Percentiles rank a stretch among this genome's conserved stretches.
Evolutionary conservation across 148 eudicot genomes (phyloP).

Genomic region (Chenopodium formosanum): DNA sequence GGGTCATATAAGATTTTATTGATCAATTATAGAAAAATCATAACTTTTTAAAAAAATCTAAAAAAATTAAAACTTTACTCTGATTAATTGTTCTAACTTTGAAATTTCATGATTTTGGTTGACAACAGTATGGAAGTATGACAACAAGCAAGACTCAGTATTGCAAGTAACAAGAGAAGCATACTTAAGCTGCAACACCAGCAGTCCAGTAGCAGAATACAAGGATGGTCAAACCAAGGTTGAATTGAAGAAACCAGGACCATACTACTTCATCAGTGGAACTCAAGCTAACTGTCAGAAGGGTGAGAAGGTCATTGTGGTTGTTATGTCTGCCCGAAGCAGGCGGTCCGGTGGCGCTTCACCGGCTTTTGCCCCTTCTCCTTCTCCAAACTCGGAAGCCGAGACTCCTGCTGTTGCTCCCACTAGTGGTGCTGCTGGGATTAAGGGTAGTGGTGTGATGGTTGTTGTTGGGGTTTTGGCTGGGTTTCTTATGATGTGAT

Average conservation of each 20-base stretch:
- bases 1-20: not conserved
- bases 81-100: not conserved
- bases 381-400: conserved; percentile 26
- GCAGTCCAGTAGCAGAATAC: conserved; percentile 46
- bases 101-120: too few relatives aligned
- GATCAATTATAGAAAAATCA: too few relatives aligned
- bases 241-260: conserved; percentile 46
- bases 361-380: conserved; percentile 51
- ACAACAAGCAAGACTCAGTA: conserved; percentile 55
- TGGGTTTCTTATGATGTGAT: conserved; percentile 28
- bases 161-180: conserved; percentile 56
- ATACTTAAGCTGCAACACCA: conserved; percentile 60
- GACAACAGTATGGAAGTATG: conserved; percentile 57
- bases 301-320: conserved; percentile 71
- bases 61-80: too few relatives aligned
- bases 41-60: not conserved
- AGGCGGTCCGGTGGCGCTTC: conserved; percentile 18
- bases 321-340: conserved; percentile 48
- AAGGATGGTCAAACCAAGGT: conserved; percentile 51
- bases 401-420: conserved; percentile 52
- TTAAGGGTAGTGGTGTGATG: conserved; percentile 24
- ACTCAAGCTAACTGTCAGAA: conserved; percentile 49
- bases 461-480: conserved; percentile 28
- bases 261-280: conserved; percentile 75
- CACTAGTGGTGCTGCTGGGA: conserved; percentile 37